phyloP scores from a whole-genome alignment of 352 stramenopile genomes.

The Pythium phragmiticola region DNA sequence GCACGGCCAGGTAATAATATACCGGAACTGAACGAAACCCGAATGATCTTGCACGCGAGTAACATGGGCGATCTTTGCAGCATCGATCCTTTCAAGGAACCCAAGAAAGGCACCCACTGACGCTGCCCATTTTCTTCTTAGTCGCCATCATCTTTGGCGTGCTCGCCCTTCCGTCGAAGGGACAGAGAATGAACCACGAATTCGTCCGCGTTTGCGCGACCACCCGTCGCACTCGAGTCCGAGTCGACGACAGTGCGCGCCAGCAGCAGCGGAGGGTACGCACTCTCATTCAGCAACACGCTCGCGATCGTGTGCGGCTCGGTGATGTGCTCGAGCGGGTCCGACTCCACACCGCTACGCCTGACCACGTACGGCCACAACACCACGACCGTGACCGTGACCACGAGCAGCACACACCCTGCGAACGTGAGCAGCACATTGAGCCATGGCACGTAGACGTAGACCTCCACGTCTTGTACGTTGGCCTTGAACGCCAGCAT shows the following conservation, averaged over 20 bases:
- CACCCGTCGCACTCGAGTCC: not conserved
- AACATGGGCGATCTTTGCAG: too few species aligned
- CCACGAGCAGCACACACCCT: not conserved
- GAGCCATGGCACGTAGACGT: conserved; percentile 6
- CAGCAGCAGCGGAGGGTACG: not conserved
- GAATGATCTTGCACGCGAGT: too few species aligned
- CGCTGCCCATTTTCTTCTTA: too few species aligned
- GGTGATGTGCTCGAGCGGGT: not conserved
- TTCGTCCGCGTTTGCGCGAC: not conserved
- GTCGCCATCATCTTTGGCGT: not conserved
- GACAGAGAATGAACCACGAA: not conserved
- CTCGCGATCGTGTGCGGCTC: not conserved
- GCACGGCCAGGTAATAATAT: too few species aligned
- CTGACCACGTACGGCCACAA: not conserved
- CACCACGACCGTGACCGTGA: not conserved
- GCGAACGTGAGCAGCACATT: not conserved
- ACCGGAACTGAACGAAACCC: too few species aligned
- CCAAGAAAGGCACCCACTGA: too few species aligned
- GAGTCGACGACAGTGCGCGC: not conserved
- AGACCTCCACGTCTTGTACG: not conserved
- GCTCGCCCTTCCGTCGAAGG: not conserved
- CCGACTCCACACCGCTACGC: not conserved
- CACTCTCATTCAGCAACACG: not conserved
- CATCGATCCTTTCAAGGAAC: too few species aligned
- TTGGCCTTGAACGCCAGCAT: conserved; percentile 1